Conservation (phyloP, 345 rosid genomes). For the Pistacia integerrima region DNA sequence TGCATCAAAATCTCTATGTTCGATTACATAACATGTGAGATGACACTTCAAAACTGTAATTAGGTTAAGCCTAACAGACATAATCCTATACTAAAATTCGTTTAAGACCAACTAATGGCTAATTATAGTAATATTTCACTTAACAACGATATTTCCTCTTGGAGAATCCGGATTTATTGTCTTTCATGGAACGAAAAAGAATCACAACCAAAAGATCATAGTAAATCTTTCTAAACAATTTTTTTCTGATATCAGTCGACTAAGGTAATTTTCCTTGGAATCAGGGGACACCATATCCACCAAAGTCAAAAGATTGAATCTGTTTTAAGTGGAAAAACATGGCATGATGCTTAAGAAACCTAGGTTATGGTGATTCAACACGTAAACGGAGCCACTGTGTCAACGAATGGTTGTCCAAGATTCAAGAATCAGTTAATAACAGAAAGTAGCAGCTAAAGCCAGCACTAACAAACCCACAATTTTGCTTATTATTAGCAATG, state of each 20-base stretch:
- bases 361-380: background rate
- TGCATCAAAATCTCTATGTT: background rate
- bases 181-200: too few relatives aligned
- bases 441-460: background rate
- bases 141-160: too few relatives aligned
- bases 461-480: background rate
- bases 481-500: background rate
- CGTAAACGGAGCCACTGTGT: background rate
- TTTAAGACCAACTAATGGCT: too few relatives aligned
- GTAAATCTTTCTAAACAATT: too few relatives aligned
- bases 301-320: background rate
- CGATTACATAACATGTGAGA: background rate
- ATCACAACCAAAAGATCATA: too few relatives aligned
- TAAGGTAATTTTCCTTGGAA: too few relatives aligned
- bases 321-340: background rate
- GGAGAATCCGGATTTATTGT: too few relatives aligned
- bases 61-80: too few relatives aligned
- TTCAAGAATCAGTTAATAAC: background rate
- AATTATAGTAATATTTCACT: too few relatives aligned
- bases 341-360: background rate
- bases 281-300: background rate
- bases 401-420: background rate
- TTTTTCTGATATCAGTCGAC: too few relatives aligned
- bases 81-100: too few relatives aligned
- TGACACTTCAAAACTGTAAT: background rate